A percentile compares a stretch with the other conserved stretches of the same genome.
Conservation (phyloP, 352 stramenopile species). For the Phytophthora pluvialis region DNA sequence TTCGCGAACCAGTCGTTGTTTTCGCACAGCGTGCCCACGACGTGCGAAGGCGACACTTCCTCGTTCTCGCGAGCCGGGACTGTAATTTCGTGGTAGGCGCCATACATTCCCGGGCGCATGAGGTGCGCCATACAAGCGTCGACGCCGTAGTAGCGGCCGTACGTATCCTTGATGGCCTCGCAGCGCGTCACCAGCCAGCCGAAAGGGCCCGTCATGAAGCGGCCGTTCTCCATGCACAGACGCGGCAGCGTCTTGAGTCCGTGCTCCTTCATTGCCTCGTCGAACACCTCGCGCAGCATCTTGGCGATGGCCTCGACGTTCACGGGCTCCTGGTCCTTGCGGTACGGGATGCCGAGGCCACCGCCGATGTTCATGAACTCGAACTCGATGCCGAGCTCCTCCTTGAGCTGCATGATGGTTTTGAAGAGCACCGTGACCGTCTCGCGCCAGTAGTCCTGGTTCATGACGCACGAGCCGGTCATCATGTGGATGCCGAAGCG, state of each 20-base stretch:
- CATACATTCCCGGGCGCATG: conserved; percentile 92
- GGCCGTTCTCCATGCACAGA: conserved; percentile 91
- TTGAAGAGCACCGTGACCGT: conserved; percentile 87
- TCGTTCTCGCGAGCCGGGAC: conserved; percentile 65
- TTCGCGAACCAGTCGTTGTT: conserved; percentile 95
- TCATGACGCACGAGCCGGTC: conserved; percentile 91
- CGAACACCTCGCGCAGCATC: conserved; percentile 81
- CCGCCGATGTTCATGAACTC: conserved; percentile 93
- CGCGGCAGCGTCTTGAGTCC: conserved; percentile 62
- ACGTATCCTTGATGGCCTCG: conserved; percentile 88
- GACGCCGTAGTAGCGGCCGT: conserved; percentile 87
- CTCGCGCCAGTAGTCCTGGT: conserved; percentile 90
- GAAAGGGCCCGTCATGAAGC: conserved; percentile 89
- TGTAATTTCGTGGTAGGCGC: conserved; percentile 90
- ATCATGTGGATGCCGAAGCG: conserved; percentile 94
- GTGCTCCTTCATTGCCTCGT: conserved; percentile 75
- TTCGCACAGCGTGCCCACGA: conserved; percentile 89
- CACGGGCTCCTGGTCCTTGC: conserved; percentile 71
- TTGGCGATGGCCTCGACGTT: conserved; percentile 73
- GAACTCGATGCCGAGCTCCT: conserved; percentile 87
- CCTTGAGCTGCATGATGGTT: conserved; percentile 79
- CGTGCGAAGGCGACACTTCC: conserved; percentile 55
- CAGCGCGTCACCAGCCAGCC: conserved; percentile 88
- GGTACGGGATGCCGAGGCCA: conserved; percentile 89
- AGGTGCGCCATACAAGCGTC: conserved; percentile 92